Base-by-base conservation (phyloP, 176 grass and related monocot genomes). In the Triticum monococcum region DNA sequence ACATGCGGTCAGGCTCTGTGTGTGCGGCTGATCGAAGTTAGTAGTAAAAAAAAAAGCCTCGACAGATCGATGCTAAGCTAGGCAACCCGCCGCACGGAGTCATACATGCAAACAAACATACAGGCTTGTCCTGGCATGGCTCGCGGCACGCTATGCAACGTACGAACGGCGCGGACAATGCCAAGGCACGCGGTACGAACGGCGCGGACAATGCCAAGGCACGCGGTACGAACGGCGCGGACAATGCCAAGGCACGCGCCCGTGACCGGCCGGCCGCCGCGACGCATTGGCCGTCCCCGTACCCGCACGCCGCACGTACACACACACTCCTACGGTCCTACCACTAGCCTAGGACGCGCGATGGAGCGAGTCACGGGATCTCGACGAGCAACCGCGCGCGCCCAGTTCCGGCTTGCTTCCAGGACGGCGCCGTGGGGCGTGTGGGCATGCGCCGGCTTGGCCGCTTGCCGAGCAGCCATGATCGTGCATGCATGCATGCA, bases 241-340 rank as follows among this genome's bases (percentile, higher is more conserved):
- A 7, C 74, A 56, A 22, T 4, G 10, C 10, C 20, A 41, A 2
- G 7, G 17, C 35, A 14, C 23, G 68, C 57, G 66, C 67, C 31
- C 85, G 85, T 87, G 84, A 86, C 43, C 60, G 22, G 30, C 52
- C 24, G 17, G 50, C 56, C 24, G 48, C 73, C 4, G 60, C 61
- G 17, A 30, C 9, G n/a, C 5, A 12, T 35, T 60, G 1, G 11
- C 48, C 60, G 31, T 5, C 56, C n/a, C 35, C 57, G 32, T 25
- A 16, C 1, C 7, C 12, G n/a, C 13, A 12, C 77, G 76, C 14
- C 50, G 50, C 16, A 52, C 14, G 48, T 52, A 52, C 48, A 52
- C 7, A 17, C 45, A 45, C 3, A 50, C 2, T 18, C 50, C 50
- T 54, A 54, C 50, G 50, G 16, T 7, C 50, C 50, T 54, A 54